phyloP scores from a whole-genome alignment of 257 asterid genomes.

The Jaltomata sinuosa region DNA sequence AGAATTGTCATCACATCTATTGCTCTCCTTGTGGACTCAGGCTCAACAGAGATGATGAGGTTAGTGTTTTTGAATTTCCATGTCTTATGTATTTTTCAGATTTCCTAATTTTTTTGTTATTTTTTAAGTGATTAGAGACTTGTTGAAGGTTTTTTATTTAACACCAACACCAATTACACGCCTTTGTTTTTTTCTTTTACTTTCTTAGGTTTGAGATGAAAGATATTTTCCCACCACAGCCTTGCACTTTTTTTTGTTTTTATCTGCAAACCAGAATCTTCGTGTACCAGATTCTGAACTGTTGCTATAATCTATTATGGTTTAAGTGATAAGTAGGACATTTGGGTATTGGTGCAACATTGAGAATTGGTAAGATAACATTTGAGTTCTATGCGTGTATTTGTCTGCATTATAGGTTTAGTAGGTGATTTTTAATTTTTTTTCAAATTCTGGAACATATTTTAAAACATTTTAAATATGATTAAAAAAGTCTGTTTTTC shows the following conservation, averaged over 20 bases:
- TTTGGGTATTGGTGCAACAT: not conserved
- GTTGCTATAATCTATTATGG: not conserved
- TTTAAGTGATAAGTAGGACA: not conserved
- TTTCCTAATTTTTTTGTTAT: not conserved
- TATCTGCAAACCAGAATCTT: not conserved
- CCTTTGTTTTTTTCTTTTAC: not conserved
- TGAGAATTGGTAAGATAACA: not conserved
- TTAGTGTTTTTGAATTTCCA: slow-evolving; percentile 15
- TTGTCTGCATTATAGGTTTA: not conserved
- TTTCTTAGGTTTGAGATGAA: not conserved
- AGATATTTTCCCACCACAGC: not conserved
- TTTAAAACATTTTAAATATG: not conserved
- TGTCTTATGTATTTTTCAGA: not conserved
- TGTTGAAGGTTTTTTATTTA: not conserved
- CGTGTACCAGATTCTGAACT: not conserved
- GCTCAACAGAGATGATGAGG: slow-evolving; percentile 69
- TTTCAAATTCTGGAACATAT: not conserved
- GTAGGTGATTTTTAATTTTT: not conserved
- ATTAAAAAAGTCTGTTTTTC: not conserved
- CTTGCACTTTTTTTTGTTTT: not conserved
- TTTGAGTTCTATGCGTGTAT: not conserved
- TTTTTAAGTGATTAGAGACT: not conserved
- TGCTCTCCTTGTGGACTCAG: slow-evolving; percentile 59
- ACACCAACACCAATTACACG: not conserved
- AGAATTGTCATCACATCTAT: slow-evolving; percentile 36